Conservation (phyloP, 768 basidiomycete genomes). For the Lactarius indigo region DNA sequence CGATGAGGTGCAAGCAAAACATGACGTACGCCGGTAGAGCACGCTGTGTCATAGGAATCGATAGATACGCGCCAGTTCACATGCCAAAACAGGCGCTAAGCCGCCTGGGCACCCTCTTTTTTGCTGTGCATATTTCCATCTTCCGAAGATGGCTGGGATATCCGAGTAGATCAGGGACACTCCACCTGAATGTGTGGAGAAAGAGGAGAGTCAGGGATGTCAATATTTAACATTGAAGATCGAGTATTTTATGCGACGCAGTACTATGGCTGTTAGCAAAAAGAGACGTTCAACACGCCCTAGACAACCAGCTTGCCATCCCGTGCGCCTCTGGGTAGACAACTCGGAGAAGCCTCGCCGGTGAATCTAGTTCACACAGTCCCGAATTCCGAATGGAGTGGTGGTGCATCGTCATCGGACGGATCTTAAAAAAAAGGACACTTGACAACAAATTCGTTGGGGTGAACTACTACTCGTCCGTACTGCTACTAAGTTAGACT, state of each 20-base stretch:
- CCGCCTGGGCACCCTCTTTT: not conserved
- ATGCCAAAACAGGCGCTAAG: not conserved
- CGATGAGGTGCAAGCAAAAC: conserved; percentile 6
- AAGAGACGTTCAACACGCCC: not conserved
- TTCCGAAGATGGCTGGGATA: not conserved
- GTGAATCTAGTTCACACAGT: not conserved
- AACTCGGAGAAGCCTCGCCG: not conserved
- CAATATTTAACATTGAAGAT: not conserved
- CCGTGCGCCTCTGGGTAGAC: not conserved
- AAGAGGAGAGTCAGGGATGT: not conserved
- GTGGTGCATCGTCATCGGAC: not conserved
- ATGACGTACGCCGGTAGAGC: not conserved
- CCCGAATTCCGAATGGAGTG: not conserved
- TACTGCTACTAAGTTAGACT: not conserved
- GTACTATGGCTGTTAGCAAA: not conserved
- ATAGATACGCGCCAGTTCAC: not conserved
- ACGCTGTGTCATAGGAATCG: not conserved
- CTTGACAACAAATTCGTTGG: not conserved
- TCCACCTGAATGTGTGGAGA: not conserved
- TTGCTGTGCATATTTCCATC: not conserved
- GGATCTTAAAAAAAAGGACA: not conserved
- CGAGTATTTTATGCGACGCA: not conserved
- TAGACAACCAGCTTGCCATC: not conserved
- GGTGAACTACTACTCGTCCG: not conserved
- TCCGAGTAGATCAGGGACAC: not conserved